Evolutionary conservation across 2,329 filamentous ascomycete genomes (phyloP).

Genomic region (Neonectria hederae): DNA sequence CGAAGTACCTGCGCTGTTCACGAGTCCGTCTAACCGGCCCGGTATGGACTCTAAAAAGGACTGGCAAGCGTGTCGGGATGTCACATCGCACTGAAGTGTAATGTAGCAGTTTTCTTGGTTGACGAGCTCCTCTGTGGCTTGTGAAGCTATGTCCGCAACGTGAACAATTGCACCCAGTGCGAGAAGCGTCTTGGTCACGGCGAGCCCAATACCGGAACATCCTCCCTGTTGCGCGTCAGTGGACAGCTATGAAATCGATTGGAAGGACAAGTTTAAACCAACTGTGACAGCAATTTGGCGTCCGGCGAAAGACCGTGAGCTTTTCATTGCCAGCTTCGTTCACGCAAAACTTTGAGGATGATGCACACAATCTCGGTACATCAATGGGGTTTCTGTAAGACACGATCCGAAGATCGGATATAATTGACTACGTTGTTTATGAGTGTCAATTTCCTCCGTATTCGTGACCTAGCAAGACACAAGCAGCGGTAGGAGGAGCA

Average conservation of each 20-base stretch:
- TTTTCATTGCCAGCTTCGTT: no score
- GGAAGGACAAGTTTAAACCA: neutral
- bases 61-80: neutral
- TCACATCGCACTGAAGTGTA: conserved; percentile 9
- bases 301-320: no score
- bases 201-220: conserved; percentile 16
- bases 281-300: conserved; percentile 6
- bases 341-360: no score
- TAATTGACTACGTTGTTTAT: no score
- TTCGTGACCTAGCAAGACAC: no score
- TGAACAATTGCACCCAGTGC: conserved; percentile 10
- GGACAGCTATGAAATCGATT: neutral
- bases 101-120: neutral
- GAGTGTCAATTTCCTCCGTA: no score
- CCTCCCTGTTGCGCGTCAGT: conserved; percentile 7
- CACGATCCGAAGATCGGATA: no score
- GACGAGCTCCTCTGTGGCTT: neutral
- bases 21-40: conserved; percentile 18
- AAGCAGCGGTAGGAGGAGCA: no score
- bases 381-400: no score
- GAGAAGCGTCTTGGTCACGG: conserved; percentile 9
- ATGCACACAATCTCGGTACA: no score
- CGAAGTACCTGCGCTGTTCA: conserved; percentile 17
- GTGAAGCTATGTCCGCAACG: conserved; percentile 4
- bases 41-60: conserved; percentile 9